These are phyloP conservation scores for Asterophora parasitica DNA, from an alignment of 768 basidiomycete species.

Conservation along the genomic window DNA sequence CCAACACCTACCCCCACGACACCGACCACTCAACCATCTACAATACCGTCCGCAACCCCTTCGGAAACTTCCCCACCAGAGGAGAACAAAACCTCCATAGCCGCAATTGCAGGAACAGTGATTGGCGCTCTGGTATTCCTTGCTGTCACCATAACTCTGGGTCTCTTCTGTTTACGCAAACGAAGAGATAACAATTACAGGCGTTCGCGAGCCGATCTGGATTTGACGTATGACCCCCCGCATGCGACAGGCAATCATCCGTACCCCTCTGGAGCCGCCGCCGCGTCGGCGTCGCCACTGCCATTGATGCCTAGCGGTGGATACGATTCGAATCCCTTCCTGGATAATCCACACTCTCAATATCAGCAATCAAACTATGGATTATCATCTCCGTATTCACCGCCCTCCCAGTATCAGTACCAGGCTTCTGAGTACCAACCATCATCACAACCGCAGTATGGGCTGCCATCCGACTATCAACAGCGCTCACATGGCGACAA, in stretches of 20 bases:
- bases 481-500: conserved; percentile 17
- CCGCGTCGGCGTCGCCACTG: conserved; percentile 12
- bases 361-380: conserved; percentile 14
- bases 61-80: conserved; percentile 19
- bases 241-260: conserved; percentile 20
- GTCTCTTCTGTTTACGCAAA: conserved; percentile 45
- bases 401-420: conserved; percentile 14
- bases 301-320: conserved; percentile 4
- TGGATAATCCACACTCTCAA: conserved; percentile 17
- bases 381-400: too few relatives aligned
- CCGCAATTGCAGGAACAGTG: conserved; percentile 47
- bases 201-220: conserved; percentile 31
- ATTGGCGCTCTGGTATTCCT: conserved; percentile 51
- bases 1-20: conserved; percentile 9
- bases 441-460: conserved; percentile 9
- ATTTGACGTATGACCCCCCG: conserved; percentile 34
- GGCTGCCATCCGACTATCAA: conserved; percentile 20
- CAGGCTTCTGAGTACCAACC: conserved; percentile 15
- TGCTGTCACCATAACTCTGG: conserved; percentile 46
- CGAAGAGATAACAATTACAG: conserved; percentile 23
- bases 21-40: conserved; percentile 14
- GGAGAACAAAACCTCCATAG: conserved; percentile 27
- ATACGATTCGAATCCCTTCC: conserved; percentile 21
- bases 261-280: conserved; percentile 25
- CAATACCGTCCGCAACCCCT: conserved; percentile 20